phyloP scores from a whole-genome alignment of 108 stramenopile species.

The Aureococcus anophagefferens region DNA sequence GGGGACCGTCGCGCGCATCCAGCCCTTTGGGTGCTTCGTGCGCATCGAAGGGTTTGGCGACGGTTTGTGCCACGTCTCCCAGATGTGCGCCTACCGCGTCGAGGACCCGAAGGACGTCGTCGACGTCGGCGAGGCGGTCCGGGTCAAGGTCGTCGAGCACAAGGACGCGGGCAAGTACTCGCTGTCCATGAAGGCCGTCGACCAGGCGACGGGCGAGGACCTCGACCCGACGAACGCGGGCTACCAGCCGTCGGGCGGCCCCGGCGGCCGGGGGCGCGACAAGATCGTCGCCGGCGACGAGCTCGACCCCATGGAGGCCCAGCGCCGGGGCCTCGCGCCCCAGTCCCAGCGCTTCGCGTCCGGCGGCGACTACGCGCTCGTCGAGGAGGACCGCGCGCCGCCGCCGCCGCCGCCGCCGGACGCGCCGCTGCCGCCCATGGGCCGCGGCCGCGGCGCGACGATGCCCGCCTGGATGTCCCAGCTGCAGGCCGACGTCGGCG shows the following conservation, averaged over 20 bases:
- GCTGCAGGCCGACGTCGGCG: neutral
- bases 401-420: no score
- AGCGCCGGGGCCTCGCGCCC: neutral
- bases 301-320: neutral
- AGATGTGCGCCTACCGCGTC: neutral
- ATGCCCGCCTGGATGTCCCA: no score
- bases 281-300: neutral
- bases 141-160: neutral
- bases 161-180: neutral
- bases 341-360: neutral
- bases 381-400: neutral
- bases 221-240: neutral
- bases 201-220: neutral
- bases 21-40: neutral
- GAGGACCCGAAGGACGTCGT: neutral
- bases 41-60: neutral
- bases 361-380: neutral
- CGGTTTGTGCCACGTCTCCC: neutral
- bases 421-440: no score
- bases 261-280: neutral
- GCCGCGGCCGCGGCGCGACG: no score
- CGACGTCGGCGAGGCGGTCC: neutral
- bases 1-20: slow-evolving; percentile 5
- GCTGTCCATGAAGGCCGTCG: neutral
- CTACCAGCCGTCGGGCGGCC: neutral